These are phyloP conservation scores for Galerina marginata DNA, from an alignment of 768 basidiomycete genomes.

Conservation along the genomic window DNA sequence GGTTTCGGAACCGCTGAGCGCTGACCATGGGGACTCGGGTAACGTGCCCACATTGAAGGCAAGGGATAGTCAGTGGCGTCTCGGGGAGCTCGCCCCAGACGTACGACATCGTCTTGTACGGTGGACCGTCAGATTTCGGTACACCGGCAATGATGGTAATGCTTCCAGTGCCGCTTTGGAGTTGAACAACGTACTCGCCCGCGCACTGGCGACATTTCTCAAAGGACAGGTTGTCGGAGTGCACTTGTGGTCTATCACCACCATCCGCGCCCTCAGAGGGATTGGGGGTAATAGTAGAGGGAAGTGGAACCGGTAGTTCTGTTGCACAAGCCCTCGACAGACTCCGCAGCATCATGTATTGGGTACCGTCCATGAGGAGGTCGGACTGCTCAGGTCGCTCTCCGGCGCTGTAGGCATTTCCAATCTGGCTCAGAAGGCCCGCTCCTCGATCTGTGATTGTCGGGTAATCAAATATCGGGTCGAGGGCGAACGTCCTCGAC, in stretches of 20 bases:
- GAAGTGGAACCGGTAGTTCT: background rate
- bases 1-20: slow-evolving; percentile 5
- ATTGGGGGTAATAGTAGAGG: background rate
- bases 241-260: background rate
- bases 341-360: no score
- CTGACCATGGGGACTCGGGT: slow-evolving; percentile 10
- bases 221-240: background rate
- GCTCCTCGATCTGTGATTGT: slow-evolving; percentile 5
- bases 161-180: background rate
- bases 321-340: no score
- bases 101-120: slow-evolving; percentile 13
- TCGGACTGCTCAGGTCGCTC: background rate
- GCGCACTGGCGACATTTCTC: slow-evolving; percentile 5
- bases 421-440: background rate
- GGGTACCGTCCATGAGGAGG: background rate
- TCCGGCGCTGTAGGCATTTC: background rate
- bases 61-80: slow-evolving; percentile 1
- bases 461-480: slow-evolving; percentile 9
- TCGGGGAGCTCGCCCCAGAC: slow-evolving; percentile 8
- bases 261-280: background rate
- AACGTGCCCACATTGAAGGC: background rate
- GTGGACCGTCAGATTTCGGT: background rate
- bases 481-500: background rate
- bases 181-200: slow-evolving; percentile 1
- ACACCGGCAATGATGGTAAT: slow-evolving; percentile 1